These are phyloP conservation scores for Aschersonia sp. DNA, from an alignment of 2,329 filamentous ascomycete species.

Conservation along the genomic window DNA sequence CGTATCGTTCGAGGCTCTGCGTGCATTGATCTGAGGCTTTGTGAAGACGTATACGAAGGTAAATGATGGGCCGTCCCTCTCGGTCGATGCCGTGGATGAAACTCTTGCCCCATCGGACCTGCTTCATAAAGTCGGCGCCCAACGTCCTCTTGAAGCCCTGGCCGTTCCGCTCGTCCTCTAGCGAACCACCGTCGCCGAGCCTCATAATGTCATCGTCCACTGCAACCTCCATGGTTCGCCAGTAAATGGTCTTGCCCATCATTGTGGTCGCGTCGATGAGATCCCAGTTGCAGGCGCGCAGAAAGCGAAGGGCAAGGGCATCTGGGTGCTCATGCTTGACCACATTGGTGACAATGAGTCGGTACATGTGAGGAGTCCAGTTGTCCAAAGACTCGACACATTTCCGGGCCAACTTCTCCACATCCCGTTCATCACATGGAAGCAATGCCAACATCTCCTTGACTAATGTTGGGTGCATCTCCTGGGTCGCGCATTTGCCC, in stretches of 20 bases:
- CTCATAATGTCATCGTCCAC: slow-evolving; percentile 73
- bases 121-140: slow-evolving; percentile 62
- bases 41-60: slow-evolving; percentile 66
- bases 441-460: slow-evolving; percentile 21
- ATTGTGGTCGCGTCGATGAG: slow-evolving; percentile 76
- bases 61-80: slow-evolving; percentile 63
- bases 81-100: slow-evolving; percentile 74
- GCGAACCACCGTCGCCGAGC: slow-evolving; percentile 50
- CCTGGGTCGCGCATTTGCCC: slow-evolving; percentile 49
- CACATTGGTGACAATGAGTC: slow-evolving; percentile 72
- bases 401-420: slow-evolving; percentile 71
- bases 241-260: slow-evolving; percentile 80
- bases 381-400: slow-evolving; percentile 65
- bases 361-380: slow-evolving; percentile 58
- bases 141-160: slow-evolving; percentile 47
- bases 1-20: slow-evolving; percentile 65
- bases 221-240: slow-evolving; percentile 63
- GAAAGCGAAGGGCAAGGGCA: slow-evolving; percentile 59
- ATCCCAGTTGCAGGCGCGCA: slow-evolving; percentile 78
- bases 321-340: slow-evolving; percentile 85
- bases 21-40: slow-evolving; percentile 63
- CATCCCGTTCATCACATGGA: slow-evolving; percentile 51
- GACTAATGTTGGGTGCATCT: slow-evolving; percentile 21
- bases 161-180: slow-evolving; percentile 37
- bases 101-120: slow-evolving; percentile 74